A percentile compares a stretch with the other conserved stretches of the same genome.
phyloP scores from a whole-genome alignment of 23 red algal genomes.

The Gracilariopsis chorda region DNA sequence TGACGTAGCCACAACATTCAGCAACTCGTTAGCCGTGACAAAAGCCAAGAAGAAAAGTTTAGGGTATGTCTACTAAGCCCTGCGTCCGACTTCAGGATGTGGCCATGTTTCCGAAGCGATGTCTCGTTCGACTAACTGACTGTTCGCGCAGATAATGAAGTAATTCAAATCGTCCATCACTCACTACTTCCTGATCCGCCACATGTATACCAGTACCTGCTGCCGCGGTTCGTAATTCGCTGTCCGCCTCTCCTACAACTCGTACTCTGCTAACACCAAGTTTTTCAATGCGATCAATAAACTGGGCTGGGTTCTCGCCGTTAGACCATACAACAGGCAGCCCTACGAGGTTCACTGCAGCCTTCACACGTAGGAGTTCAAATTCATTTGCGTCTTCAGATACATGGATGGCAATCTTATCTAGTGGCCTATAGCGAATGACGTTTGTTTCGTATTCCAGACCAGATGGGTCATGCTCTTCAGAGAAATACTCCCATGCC shows the following conservation, averaged over 20 bases:
- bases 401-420: conserved; percentile 35
- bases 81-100: too few relatives aligned
- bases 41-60: too few relatives aligned
- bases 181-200: conserved; percentile 29
- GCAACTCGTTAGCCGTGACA: too few relatives aligned
- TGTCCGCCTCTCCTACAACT: conserved; percentile 24
- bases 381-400: conserved; percentile 2
- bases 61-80: too few relatives aligned
- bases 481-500: conserved; percentile 46
- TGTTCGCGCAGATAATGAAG: conserved; percentile 62
- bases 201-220: not conserved
- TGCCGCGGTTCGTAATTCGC: conserved; percentile 16
- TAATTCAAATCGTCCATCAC: conserved; percentile 32
- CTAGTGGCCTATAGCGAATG: conserved; percentile 32
- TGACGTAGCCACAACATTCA: too few relatives aligned
- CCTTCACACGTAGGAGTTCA: conserved; percentile 31
- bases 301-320: conserved; percentile 8
- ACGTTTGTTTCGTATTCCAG: conserved; percentile 50
- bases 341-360: conserved; percentile 12
- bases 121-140: conserved; percentile 32
- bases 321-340: conserved; percentile 29
- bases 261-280: conserved; percentile 28
- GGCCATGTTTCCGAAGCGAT: conserved; percentile 54
- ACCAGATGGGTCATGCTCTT: conserved; percentile 40
- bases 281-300: not conserved